Percentiles rank a stretch among this genome's conserved stretches.
These are phyloP conservation scores for Acer saccharum DNA, from an alignment of 345 rosid genomes.

Conservation along the genomic window DNA sequence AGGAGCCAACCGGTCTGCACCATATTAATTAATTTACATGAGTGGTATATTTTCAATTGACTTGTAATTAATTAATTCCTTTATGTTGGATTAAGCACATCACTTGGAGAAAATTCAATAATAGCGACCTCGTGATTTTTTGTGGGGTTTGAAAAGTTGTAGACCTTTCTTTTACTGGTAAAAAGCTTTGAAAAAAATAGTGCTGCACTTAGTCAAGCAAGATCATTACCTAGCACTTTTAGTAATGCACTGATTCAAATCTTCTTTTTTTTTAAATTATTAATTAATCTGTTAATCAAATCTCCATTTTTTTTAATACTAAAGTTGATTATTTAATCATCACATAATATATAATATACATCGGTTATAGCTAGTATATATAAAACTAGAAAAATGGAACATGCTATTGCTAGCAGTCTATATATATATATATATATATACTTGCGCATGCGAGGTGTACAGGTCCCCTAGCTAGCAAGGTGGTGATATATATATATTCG, in stretches of 20 bases:
- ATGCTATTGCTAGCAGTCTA: too few species aligned
- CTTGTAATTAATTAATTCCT: background rate
- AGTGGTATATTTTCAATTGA: conserved; percentile 5
- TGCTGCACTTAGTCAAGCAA: conserved; percentile 35
- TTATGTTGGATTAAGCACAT: too few species aligned
- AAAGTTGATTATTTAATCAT: conserved; percentile 5
- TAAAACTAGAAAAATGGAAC: background rate
- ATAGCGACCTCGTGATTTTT: background rate
- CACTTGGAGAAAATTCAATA: background rate
- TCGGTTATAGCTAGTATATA: background rate
- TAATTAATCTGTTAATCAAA: background rate
- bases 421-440: too few species aligned
- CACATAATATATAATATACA: too few species aligned
- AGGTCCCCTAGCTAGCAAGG: background rate
- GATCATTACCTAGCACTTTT: conserved; percentile 22
- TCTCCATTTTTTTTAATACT: background rate
- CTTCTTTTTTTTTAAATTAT: conserved; percentile 15
- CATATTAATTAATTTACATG: background rate
- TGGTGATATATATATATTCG: background rate
- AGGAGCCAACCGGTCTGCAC: conserved; percentile 43
- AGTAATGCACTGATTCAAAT: conserved; percentile 4
- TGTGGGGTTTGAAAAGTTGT: conserved; percentile 36
- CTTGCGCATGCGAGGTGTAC: background rate
- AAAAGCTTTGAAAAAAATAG: conserved; percentile 28
- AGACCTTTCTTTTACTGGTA: conserved; percentile 44